Evolutionary conservation across 1,284 basidiomycete species (phyloP), one percentile per base, ranked within the genome.

Genomic region (Trametes pubescens): DNA sequence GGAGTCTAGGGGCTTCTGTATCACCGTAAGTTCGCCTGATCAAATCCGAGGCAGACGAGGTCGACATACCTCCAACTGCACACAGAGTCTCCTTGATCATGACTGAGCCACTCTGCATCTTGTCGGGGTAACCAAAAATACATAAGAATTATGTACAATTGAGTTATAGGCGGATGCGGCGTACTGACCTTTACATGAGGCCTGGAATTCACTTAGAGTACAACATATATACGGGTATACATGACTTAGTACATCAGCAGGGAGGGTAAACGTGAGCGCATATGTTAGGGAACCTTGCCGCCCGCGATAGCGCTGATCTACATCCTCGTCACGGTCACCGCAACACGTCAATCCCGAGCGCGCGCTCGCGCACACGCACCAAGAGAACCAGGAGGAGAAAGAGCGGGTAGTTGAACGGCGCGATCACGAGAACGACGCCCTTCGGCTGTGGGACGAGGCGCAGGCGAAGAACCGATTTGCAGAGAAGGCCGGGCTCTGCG

Each of bases 401-500:
- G 7, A 90, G 55, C 0, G 82, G 82, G 53, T 77, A 78, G 67
- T 91, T 91, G 80, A 90, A 91, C 0, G 88, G 88, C 34, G 79
- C 79, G 57, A 90, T 86, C 65, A 92, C 85, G 57, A 94, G 78
- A 0, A 88, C 84, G 22, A 89, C 84, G 1, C 92, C 93, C 76
- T 94, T 94, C 44, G 92, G 83, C 73, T 93, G 90, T 73, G 94
- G 94, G 65, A 85, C 82, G 16, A 93, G 83, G 29, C 82, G 80
- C 0, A 90, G 91, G 8, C 82, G 0, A 83, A 75, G 3, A 78
- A 78, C 66, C 67, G 72, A 38, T 65, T 63, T 34, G 63, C 48
- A 18, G 81, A 84, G 72, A 89, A 88, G 0, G 84, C 73, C 0
- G 86, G 80, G 38, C 79, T 83, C 67, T 93, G 89, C 6, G 90